Base-by-base conservation (phyloP, 2,329 filamentous ascomycete species). In the Diaporthe velutina region DNA sequence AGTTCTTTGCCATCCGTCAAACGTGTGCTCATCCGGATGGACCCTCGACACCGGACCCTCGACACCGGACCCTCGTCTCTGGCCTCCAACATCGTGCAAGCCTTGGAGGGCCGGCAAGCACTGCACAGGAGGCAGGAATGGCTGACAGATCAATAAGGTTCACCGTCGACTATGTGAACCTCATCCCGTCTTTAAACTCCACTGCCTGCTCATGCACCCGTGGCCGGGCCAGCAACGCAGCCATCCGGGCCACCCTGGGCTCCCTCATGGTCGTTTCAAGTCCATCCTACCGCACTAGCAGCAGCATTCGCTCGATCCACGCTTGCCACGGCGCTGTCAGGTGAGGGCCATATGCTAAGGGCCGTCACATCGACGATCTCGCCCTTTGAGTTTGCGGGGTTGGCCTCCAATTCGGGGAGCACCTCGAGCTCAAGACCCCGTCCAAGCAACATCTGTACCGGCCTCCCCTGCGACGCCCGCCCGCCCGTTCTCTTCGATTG, bases 251-350 rank as follows among this genome's bases (percentile, higher is more conserved):
- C 35, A 50, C 42, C 5, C 25, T 8, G 6, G 42, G 15, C 45
- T 52, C 45, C 45, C 64, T 38, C 64, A 52, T 50, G 64, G 64
- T 22, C 45, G 64, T 67, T 67, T 67, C 64, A 67, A 33, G 22
- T 67, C 33, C 61, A 52, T 67, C 61, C 30, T 67, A 50, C 19
- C 61, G 61, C 61, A n/a, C 19, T 33, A 71, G 38, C 42, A 48
- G 35, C 57, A 42, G 35, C 22, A 42, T 28, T 25, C 10, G 68
- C 54, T 48, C 19, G 28, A 25, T 15, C 45, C 52, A 38, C n/a
- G n/a, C n/a, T n/a, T n/a, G n/a, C n/a, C n/a, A n/a, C 9, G 25
- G 54, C 22, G 54, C 54, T 71, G 68, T 60, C 68, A 71, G 68
- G 28, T 38, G 68, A 45, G 40, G 22, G 15, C 28, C 28, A 33